Conservation (phyloP, 805 yeast species). For the Hanseniaspora taiwanica region DNA sequence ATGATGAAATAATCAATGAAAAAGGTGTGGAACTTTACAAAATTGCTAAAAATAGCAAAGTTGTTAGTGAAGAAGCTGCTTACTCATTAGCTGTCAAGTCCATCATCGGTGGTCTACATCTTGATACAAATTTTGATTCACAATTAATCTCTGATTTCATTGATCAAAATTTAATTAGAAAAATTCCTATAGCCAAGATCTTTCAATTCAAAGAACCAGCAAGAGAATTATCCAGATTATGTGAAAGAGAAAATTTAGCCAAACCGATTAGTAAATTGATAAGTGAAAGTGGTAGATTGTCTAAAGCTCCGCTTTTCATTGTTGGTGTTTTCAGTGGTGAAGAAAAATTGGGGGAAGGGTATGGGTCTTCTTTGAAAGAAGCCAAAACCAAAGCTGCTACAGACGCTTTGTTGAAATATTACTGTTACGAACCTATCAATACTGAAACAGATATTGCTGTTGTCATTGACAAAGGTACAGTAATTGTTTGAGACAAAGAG, state of each 20-base stretch:
- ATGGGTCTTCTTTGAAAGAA: conserved; percentile 79
- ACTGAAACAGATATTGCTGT: conserved; percentile 36
- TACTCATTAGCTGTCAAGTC: conserved; percentile 67
- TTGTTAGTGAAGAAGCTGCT: conserved; percentile 22
- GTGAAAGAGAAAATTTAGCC: conserved; percentile 60
- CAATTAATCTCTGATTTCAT: conserved; percentile 56
- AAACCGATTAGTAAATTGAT: conserved; percentile 71
- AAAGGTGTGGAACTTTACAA: conserved; percentile 39
- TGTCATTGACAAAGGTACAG: conserved; percentile 1
- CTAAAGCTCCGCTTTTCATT: conserved; percentile 72
- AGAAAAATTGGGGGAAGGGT: conserved; percentile 83
- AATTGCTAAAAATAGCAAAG: conserved; percentile 19
- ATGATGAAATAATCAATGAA: conserved; percentile 14
- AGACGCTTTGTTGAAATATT: conserved; percentile 82
- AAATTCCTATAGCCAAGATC: conserved; percentile 58
- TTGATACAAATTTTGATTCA: conserved; percentile 40
- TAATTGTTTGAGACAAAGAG: neutral
- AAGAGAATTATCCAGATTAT: conserved; percentile 62
- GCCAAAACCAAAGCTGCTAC: conserved; percentile 89
- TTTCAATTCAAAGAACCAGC: conserved; percentile 79
- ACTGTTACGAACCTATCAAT: conserved; percentile 72
- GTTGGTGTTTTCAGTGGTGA: conserved; percentile 71
- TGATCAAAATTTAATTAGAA: conserved; percentile 69
- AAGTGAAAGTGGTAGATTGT: conserved; percentile 86
- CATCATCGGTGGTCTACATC: conserved; percentile 69